Base-by-base conservation (phyloP, 108 stramenopile genomes). In the Nitzschia sp. region DNA sequence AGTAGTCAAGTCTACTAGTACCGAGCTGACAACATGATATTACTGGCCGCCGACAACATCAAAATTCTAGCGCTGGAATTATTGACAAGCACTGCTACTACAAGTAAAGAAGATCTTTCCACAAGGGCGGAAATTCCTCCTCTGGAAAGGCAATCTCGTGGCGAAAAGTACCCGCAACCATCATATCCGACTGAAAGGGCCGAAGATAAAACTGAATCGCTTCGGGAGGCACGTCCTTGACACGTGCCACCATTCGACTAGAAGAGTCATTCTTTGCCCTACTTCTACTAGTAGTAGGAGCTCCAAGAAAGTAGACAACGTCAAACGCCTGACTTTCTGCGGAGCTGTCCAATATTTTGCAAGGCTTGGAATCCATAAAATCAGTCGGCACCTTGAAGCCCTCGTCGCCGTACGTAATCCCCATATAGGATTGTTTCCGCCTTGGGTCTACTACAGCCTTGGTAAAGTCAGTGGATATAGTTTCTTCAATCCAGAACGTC, bases 61-160 rank as follows among this genome's bases (percentile, higher is more conserved):
- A n/a, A n/a, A n/a, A n/a, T n/a, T n/a, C n/a, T n/a, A n/a, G n/a
- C n/a, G n/a, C n/a, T n/a, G n/a, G n/a, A n/a, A n/a, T n/a, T n/a
- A n/a, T n/a, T n/a, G n/a, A n/a, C n/a, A n/a, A n/a, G n/a, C n/a
- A n/a, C n/a, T n/a, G n/a, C n/a, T n/a, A n/a, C n/a, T n/a, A n/a
- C n/a, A n/a, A n/a, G n/a, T 52, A 52, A 19, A 23, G 4, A 33
- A 61, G 33, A 64, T 76, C 71, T 46, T 64, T 76, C 85, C 85
- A 86, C 30, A 34, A 23, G 15, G 64, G 28, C 3, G 85, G 85
- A 46, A 81, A 80, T 9, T 78, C 64, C 16, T 71, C 53, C 62
- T 80, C 79, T 3, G 76, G 79, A 17, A 80, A 69, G 21, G 41
- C 34, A 57, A 79, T 80, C 5, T 77, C 73, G 45, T 80, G 76